These are phyloP conservation scores for Wickerhamiella shivajii DNA, from an alignment of 805 yeast genomes.

Conservation along the genomic window DNA sequence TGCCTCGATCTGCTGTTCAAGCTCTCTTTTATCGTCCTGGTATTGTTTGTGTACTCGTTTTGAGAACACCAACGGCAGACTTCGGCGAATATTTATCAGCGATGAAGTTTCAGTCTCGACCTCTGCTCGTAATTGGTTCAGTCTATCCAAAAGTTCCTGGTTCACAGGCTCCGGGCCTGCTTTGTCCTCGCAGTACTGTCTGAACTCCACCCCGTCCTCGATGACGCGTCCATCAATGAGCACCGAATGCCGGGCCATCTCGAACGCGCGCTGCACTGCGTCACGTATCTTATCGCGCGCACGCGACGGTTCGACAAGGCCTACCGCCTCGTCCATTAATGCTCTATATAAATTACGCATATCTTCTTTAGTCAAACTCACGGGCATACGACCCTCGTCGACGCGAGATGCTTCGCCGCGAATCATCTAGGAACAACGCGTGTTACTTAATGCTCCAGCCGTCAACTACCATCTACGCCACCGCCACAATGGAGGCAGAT, in stretches of 20 bases:
- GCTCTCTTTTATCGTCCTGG: too few species aligned
- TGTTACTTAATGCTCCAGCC: too few species aligned
- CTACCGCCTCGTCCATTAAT: slow-evolving; percentile 29
- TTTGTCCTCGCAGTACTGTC: slow-evolving; percentile 14
- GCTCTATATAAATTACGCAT: slow-evolving; percentile 34
- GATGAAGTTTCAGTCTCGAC: slow-evolving; percentile 2
- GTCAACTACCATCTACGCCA: too few species aligned
- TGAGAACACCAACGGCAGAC: neutral
- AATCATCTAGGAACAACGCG: too few species aligned
- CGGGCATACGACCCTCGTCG: too few species aligned
- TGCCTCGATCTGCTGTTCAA: too few species aligned
- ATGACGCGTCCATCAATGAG: slow-evolving; percentile 40
- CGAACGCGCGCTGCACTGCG: slow-evolving; percentile 37
- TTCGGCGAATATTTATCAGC: neutral
- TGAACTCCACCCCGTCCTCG: slow-evolving; percentile 11
- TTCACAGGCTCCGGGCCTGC: slow-evolving; percentile 17
- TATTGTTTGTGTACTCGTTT: too few species aligned
- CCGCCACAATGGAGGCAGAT: too few species aligned
- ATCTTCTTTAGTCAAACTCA: slow-evolving; percentile 41
- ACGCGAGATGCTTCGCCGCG: too few species aligned
- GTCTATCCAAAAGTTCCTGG: slow-evolving; percentile 7
- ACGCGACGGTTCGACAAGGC: slow-evolving; percentile 27
- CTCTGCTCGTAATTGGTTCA: slow-evolving; percentile 4
- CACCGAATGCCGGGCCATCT: slow-evolving; percentile 39
- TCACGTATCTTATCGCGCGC: slow-evolving; percentile 26